Conservation (phyloP, 2,329 filamentous ascomycete species). For the Lojkania enalia region DNA sequence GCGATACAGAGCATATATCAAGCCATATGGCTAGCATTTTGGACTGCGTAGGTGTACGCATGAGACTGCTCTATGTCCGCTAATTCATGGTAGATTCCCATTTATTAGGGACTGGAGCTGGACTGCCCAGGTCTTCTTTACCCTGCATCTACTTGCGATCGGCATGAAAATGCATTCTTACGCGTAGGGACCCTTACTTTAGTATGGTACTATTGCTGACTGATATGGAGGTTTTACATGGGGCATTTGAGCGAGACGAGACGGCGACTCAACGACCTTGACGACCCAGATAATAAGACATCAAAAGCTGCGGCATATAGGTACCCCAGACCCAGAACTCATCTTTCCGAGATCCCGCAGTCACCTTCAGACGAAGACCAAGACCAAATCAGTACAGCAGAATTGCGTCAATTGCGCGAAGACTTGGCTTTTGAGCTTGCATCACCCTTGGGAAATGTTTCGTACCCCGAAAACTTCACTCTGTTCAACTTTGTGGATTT, state of each 20-base stretch:
- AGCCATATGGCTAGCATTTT: conserved; percentile 74
- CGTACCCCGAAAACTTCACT: conserved; percentile 88
- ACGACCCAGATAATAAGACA: conserved; percentile 67
- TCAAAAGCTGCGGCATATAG: conserved; percentile 72
- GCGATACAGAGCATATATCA: conserved; percentile 83
- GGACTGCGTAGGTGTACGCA: conserved; percentile 75
- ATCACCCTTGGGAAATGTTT: conserved; percentile 84
- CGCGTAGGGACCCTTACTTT: conserved; percentile 49
- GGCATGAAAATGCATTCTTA: conserved; percentile 99
- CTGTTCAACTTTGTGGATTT: conserved; percentile 82
- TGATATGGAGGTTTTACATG: conserved; percentile 73
- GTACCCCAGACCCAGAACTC: conserved; percentile 62
- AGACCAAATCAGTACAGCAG: conserved; percentile 36
- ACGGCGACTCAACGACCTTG: conserved; percentile 76
- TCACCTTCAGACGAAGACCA: conserved; percentile 47
- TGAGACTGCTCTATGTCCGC: no score
- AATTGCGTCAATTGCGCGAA: conserved; percentile 71
- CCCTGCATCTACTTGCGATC: conserved; percentile 85
- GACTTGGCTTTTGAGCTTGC: conserved; percentile 89
- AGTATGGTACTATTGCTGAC: not conserved
- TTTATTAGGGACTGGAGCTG: conserved; percentile 90
- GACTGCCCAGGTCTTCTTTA: conserved; percentile 95
- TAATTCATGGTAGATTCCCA: conserved; percentile 69
- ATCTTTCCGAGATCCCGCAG: conserved; percentile 58
- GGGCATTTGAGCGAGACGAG: conserved; percentile 90